Evolutionary conservation across 2,329 filamentous ascomycete species (phyloP).

Genomic region (Fusarium sp.): DNA sequence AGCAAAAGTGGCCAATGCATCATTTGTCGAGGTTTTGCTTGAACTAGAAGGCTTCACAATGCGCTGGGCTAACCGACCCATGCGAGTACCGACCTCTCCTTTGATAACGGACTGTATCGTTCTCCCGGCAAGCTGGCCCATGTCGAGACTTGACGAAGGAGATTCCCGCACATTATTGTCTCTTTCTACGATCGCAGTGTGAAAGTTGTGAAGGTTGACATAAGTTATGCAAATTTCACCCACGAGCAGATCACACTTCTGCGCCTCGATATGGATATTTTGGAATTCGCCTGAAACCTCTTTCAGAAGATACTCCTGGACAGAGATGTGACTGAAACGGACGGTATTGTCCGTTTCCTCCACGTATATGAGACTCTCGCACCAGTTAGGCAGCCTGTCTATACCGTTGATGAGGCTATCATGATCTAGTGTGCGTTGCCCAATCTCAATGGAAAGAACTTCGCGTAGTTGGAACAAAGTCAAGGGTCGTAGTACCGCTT

Average conservation of each 20-base stretch:
- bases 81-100: too few relatives aligned
- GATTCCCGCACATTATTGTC: too few relatives aligned
- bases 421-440: neutral
- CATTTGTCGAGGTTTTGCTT: too few relatives aligned
- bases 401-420: conserved; percentile 9
- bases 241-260: neutral
- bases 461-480: conserved; percentile 20
- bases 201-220: conserved; percentile 9
- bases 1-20: too few relatives aligned
- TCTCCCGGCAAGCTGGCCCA: too few relatives aligned
- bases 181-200: neutral
- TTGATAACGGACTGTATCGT: too few relatives aligned
- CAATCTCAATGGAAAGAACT: conserved; percentile 18
- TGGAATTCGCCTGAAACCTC: neutral
- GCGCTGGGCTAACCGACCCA: too few relatives aligned
- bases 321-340: conserved; percentile 36
- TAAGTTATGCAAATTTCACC: conserved; percentile 20
- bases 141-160: too few relatives aligned
- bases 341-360: conserved; percentile 29
- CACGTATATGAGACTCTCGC: conserved; percentile 22
- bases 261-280: neutral
- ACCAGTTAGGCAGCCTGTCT: conserved; percentile 9
- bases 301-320: conserved; percentile 12
- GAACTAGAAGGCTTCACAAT: too few relatives aligned
- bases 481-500: neutral